Evolutionary conservation across 495 filamentous ascomycete genomes (phyloP).

Genomic region (Achaetomiella virescens): DNA sequence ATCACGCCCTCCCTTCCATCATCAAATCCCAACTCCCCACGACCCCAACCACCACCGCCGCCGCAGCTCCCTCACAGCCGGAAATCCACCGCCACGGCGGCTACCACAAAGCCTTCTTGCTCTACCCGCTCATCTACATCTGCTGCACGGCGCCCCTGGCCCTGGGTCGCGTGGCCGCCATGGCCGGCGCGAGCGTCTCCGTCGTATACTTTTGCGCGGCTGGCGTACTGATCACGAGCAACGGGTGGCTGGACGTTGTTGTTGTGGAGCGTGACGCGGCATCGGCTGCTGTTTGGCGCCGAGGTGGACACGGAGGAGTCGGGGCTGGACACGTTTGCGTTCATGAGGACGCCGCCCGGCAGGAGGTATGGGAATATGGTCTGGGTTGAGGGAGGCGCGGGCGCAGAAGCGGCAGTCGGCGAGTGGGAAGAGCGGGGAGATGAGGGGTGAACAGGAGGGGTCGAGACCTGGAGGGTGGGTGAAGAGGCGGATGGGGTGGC

Average conservation of each 20-base stretch:
- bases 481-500: conserved; percentile 2
- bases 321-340: conserved; percentile 44
- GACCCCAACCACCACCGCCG: conserved; percentile 55
- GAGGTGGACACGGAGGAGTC: conserved; percentile 35
- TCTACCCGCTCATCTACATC: conserved; percentile 71
- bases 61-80: conserved; percentile 47
- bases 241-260: conserved; percentile 69
- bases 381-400: conserved; percentile 35
- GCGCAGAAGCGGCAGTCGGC: not conserved
- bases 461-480: conserved; percentile 21
- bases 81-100: conserved; percentile 6
- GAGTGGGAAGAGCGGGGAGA: not conserved
- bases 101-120: conserved; percentile 61
- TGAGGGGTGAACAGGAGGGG: not conserved
- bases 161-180: conserved; percentile 59
- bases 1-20: not conserved
- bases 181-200: conserved; percentile 48
- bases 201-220: conserved; percentile 60
- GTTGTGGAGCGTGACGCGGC: conserved; percentile 65
- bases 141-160: conserved; percentile 67
- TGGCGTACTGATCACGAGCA: conserved; percentile 66
- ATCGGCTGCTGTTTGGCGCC: conserved; percentile 42
- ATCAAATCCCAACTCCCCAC: not conserved
- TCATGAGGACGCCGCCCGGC: conserved; percentile 40
- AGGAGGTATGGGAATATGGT: conserved; percentile 39